phyloP scores from a whole-genome alignment of 805 yeast species.

The Tetrapisispora pingtungensis region DNA sequence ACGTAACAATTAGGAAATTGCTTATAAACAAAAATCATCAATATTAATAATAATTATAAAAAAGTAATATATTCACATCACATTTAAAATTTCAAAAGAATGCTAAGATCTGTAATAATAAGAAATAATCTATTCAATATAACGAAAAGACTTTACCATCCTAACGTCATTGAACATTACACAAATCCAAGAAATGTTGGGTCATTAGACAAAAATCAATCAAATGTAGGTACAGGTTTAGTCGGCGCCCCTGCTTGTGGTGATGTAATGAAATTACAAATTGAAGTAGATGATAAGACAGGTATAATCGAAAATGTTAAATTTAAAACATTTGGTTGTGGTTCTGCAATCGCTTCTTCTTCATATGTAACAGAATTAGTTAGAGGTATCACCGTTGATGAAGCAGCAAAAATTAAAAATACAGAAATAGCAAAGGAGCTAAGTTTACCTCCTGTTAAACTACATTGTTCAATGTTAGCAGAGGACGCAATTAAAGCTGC shows the following conservation, averaged over 20 bases:
- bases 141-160: constrained; percentile 52
- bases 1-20: too few relatives aligned
- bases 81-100: not conserved
- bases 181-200: constrained; percentile 96
- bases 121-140: constrained; percentile 2
- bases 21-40: too few relatives aligned
- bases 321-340: constrained; percentile 98
- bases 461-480: constrained; percentile 98
- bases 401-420: constrained; percentile 85
- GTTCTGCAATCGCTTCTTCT: constrained; percentile 92
- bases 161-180: constrained; percentile 90
- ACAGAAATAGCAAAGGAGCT: constrained; percentile 90
- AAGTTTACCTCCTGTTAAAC: constrained; percentile 89
- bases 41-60: too few relatives aligned
- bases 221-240: constrained; percentile 86
- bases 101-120: constrained; percentile 2
- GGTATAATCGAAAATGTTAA: constrained; percentile 90
- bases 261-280: constrained; percentile 95
- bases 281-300: constrained; percentile 78
- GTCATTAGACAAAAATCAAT: constrained; percentile 63
- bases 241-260: constrained; percentile 99
- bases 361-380: constrained; percentile 91
- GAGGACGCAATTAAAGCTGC: constrained; percentile 98
- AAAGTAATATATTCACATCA: not conserved
- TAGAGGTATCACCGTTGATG: constrained; percentile 87